Base-by-base conservation (phyloP, 2,329 filamentous ascomycete genomes). In the Colletotrichum camelliae region DNA sequence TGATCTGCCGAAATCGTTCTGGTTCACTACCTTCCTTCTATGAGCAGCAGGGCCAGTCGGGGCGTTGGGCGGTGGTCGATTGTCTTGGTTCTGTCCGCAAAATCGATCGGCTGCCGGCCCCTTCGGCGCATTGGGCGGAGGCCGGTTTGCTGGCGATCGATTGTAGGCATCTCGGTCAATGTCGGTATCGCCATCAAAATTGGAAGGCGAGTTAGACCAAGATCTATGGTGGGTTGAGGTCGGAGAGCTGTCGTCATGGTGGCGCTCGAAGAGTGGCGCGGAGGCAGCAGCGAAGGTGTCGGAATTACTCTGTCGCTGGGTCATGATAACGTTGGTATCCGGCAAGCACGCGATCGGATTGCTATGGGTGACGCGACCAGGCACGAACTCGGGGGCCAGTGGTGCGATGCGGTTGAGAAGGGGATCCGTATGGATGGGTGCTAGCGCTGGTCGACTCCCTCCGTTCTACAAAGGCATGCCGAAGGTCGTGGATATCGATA, bases 21-120 rank as follows among this genome's bases (percentile, higher is more conserved):
- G 31, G 27, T 12, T 27, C 24, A 15, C 52, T 16, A 16, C 13
- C n/a, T 15, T 33, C 55, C 37, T 66, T 24, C 24, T 57, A 2
- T 21, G 48, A 57, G 57, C 21, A 52, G 67, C 55, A 31, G 24
- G 70, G 15, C 16, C 55, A 29, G 39, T 66, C 4, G 64, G 79
- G 5, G 78, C 78, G 67, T 79, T 80, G 15, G 67, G 35, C 7
- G 79, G 79, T 27, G 78, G 78, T 6, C 24, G 39, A 18, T 24
- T 39, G 29, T 4, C 27, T 18, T 27, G 43, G 43, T 24, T 52
- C 43, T 52, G 43, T 52, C n/a, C 12, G 43, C 43, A n/a, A 52
- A 24, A 52, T 7, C 43, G 43, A 52, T 52, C 43, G 43, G 43
- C 43, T 52, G 43, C 43, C 43, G 43, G 43, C 43, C 43, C 43